Percentiles rank a stretch among this genome's conserved stretches.
Evolutionary conservation across 2,329 filamentous ascomycete genomes (phyloP).

Genomic region (Colletotrichum shisoi): DNA sequence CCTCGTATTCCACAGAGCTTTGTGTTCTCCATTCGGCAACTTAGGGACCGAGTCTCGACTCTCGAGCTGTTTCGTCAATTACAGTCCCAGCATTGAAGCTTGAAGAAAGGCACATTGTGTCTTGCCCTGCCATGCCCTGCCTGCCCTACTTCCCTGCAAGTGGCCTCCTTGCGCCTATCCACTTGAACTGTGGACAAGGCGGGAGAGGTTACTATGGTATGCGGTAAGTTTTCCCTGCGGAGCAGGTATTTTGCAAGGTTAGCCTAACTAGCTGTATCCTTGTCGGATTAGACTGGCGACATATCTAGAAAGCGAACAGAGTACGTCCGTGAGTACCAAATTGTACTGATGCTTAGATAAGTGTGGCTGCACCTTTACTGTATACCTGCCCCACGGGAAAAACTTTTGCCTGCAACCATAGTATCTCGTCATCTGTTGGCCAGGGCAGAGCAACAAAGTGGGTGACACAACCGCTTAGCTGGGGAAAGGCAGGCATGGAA

Average conservation of each 20-base stretch:
- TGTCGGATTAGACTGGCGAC: too few relatives aligned
- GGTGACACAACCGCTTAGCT: conserved; percentile 5
- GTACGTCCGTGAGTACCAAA: too few relatives aligned
- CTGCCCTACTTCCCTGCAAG: conserved; percentile 21
- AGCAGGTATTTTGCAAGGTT: too few relatives aligned
- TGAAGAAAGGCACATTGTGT: neutral
- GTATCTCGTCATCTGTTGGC: conserved; percentile 35
- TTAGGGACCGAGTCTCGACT: neutral
- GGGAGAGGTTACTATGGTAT: conserved; percentile 1
- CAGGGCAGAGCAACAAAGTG: conserved; percentile 17
- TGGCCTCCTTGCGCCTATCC: conserved; percentile 11
- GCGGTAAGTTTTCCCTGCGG: too few relatives aligned
- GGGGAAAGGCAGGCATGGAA: conserved; percentile 1
- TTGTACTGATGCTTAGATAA: too few relatives aligned
- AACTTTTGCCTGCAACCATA: too few relatives aligned
- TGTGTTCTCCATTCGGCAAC: neutral
- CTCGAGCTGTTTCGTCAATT: neutral
- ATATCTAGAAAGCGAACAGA: too few relatives aligned
- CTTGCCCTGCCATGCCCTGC: conserved; percentile 4
- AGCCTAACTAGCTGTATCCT: too few relatives aligned
- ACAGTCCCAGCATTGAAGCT: neutral
- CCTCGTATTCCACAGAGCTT: neutral
- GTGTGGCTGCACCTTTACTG: too few relatives aligned
- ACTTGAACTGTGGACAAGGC: conserved; percentile 21
- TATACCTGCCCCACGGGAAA: too few relatives aligned